Conservation (phyloP, 148 eudicot species). For the Chenopodium quinoa region DNA sequence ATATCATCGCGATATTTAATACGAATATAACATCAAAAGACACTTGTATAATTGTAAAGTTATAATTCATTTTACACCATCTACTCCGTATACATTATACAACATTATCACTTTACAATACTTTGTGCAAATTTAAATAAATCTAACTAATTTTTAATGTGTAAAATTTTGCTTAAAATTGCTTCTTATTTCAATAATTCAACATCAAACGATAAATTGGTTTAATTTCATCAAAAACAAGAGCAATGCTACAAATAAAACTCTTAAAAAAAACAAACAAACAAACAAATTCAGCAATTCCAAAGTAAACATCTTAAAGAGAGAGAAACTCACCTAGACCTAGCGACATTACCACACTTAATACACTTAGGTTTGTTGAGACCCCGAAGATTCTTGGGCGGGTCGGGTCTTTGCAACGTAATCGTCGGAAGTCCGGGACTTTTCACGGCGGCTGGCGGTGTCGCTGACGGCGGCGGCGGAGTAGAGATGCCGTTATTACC, state of each 20-base stretch:
- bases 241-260: background rate
- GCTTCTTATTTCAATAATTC: no score
- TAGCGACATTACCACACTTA: conserved; percentile 52
- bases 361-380: conserved; percentile 51
- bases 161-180: no score
- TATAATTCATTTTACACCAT: no score
- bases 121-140: background rate
- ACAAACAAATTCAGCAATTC: background rate
- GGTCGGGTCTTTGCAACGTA: conserved; percentile 23
- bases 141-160: background rate
- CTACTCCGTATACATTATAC: no score
- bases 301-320: background rate
- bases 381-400: conserved; percentile 43
- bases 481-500: conserved; percentile 4
- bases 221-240: background rate
- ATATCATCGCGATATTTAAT: no score
- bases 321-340: conserved; percentile 37
- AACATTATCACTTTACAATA: background rate
- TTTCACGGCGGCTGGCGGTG: background rate
- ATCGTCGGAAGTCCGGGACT: conserved; percentile 23
- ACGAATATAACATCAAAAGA: no score
- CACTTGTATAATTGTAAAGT: no score
- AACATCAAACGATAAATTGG: background rate
- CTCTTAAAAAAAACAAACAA: no score
- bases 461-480: conserved; percentile 3